A percentile compares a stretch with the other conserved stretches of the same genome.
Conservation (phyloP, 352 stramenopile species). For the Pythium oligandrum region DNA sequence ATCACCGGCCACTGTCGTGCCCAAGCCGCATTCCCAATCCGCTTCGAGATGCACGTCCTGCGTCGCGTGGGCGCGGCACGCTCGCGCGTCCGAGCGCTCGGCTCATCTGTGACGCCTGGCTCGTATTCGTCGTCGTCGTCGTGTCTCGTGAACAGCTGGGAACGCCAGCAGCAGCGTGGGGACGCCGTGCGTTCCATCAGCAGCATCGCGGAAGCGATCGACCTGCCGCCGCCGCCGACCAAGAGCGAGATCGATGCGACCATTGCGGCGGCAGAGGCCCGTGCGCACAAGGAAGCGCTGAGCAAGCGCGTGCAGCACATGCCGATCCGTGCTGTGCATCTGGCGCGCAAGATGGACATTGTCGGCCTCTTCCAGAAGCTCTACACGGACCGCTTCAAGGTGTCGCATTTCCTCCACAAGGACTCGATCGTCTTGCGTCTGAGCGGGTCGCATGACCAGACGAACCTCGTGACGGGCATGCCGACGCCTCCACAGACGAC, state of each 20-base stretch:
- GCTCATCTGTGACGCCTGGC: too few species aligned
- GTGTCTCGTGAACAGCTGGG: too few species aligned
- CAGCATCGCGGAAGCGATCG: constrained; percentile 21
- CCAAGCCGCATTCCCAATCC: too few species aligned
- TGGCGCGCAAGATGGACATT: constrained; percentile 86
- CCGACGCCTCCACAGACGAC: constrained; percentile 13
- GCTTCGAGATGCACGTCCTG: constrained; percentile 30
- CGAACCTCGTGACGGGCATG: constrained; percentile 33
- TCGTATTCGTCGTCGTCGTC: too few species aligned
- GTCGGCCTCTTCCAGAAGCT: constrained; percentile 82
- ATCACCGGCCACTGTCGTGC: too few species aligned
- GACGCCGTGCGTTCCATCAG: background rate
- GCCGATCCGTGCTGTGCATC: constrained; percentile 76
- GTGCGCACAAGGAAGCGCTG: constrained; percentile 35
- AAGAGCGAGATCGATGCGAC: constrained; percentile 61
- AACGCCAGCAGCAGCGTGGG: too few species aligned
- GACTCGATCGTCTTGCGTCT: constrained; percentile 76
- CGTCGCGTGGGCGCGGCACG: constrained; percentile 23
- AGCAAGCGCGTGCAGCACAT: constrained; percentile 67
- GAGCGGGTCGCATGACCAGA: constrained; percentile 31
- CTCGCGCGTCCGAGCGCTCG: constrained; percentile 5
- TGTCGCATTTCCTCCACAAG: constrained; percentile 76
- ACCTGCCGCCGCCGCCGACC: constrained; percentile 48
- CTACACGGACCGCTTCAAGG: constrained; percentile 82
- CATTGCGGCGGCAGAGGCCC: constrained; percentile 54